Conservation (phyloP, 2,329 filamentous ascomycete species). For the Penicillium capsulatum region DNA sequence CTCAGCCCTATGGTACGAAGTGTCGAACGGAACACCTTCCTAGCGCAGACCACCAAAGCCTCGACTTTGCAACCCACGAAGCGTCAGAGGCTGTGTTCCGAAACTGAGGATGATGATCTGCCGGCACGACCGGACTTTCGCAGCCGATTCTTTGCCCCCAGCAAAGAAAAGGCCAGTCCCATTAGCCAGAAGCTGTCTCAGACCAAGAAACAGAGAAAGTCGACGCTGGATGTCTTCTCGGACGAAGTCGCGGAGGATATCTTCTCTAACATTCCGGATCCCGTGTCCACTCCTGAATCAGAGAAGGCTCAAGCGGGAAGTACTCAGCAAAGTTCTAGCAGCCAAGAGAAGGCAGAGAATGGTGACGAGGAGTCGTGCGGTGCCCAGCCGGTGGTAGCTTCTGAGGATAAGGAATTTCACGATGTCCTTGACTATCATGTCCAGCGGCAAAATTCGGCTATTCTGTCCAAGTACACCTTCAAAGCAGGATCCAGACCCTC, state of each 20-base stretch:
- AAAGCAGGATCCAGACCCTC: slow-evolving; percentile 13
- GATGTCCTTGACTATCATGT: slow-evolving; percentile 37
- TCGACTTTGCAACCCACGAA: slow-evolving; percentile 49
- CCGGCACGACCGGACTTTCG: slow-evolving; percentile 33
- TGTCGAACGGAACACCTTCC: slow-evolving; percentile 38
- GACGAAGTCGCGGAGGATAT: slow-evolving; percentile 52
- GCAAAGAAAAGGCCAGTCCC: slow-evolving; percentile 36
- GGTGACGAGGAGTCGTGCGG: background rate
- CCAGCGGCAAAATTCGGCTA: slow-evolving; percentile 32
- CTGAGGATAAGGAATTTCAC: slow-evolving; percentile 24
- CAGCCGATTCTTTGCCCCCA: slow-evolving; percentile 48
- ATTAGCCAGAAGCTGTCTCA: slow-evolving; percentile 34
- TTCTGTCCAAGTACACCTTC: slow-evolving; percentile 38
- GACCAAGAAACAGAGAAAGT: slow-evolving; percentile 42
- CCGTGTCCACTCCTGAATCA: slow-evolving; percentile 3
- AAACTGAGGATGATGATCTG: slow-evolving; percentile 36
- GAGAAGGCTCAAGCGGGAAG: slow-evolving; percentile 3
- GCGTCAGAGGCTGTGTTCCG: slow-evolving; percentile 51
- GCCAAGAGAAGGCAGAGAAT: too few relatives aligned
- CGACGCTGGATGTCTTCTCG: slow-evolving; percentile 49
- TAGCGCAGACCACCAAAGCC: slow-evolving; percentile 35
- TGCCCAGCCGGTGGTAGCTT: slow-evolving; percentile 7
- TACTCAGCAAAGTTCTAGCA: slow-evolving; percentile 7
- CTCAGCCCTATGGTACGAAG: slow-evolving; percentile 43
- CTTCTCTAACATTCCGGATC: slow-evolving; percentile 45